Base-by-base conservation (phyloP, 1,139 yeast species). In the Magnusiomyces suaveolens region DNA sequence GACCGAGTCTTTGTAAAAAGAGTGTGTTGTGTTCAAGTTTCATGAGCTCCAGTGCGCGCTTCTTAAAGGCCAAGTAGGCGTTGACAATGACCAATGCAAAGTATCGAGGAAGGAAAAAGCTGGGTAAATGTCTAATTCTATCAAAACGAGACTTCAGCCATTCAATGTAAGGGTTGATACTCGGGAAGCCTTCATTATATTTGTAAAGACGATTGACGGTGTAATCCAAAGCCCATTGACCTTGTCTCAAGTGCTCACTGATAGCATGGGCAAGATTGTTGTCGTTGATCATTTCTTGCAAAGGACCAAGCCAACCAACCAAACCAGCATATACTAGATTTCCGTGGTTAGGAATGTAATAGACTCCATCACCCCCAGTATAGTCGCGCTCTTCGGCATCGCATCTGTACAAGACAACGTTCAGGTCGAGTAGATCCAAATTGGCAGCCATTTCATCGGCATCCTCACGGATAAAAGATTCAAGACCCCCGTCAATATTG, bases 221-320 rank as follows among this genome's bases (percentile, higher is more conserved):
- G 66, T 82, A 87, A 64, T 89, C 97, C 46, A 88, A 72, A 0
- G 97, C 95, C 98, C 98, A 92, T 43, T 75, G 71, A 0, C 97
- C 97, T 21, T 77, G 75, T 62, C 98, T 76, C 59, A 92, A 73
- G 67, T 92, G 95, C 53, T 82, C 78, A 60, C 95, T 82, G 43
- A 90, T 63, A 1, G 96, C 87, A 67, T 87, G 95, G 0, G 92
- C 95, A 52, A 92, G 75, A 62, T 89, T 81, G 65, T 92, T 92
- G 48, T 75, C 73, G 68, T 78, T 75, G 41, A 88, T 81, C 10
- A 89, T 79, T 32, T 75, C 71, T 57, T 80, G 76, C 59, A 90
- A 70, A 0, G 83, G 83, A 0, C 88, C 75, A 51, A 83, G 80
- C 96, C 96, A 92, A 2, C 98, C 98, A 70, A 87, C 95, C 32